Base-by-base conservation (phyloP, 2,329 filamentous ascomycete species). In the Aspergillus chevalieri region DNA sequence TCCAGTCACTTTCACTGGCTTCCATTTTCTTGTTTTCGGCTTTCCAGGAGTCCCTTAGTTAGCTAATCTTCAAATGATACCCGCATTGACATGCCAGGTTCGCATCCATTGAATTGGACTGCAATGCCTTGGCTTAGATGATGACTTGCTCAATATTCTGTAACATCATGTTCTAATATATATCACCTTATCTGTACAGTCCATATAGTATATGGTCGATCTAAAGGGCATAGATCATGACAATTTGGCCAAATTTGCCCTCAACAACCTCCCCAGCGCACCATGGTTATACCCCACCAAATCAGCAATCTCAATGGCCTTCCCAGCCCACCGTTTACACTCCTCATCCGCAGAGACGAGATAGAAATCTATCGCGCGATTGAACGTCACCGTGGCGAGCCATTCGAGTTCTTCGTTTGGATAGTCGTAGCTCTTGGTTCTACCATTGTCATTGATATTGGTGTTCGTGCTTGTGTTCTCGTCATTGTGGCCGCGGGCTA, bases 391-490 rank as follows among this genome's bases (percentile, higher is more conserved):
- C 0, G 74, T 75, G 5, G 79, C 77, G 5, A 85, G 67, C 76
- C 79, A 83, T 49, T 78, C 74, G 19, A 84, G 67, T 61, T 84
- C 82, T 3, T 74, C 73, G 6, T 65, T 51, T 2, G 79, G 80
- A 53, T 81, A 83, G 1, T 48, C 34, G 10, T 30, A 30, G 7
- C 7, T 30, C 7, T 30, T 30, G 4, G 8, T 30, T 7, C 10
- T 30, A 8, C 14, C 34, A 14, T 36, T 17, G 1, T 8, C 34
- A 17, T 38, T 38, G 5, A 8, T 15, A 17, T 8, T n/a, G 4
- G 3, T 19, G 34, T 5, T 8, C 9, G 44, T 42, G 34, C 9
- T 39, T 30, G 7, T 10, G 21, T 8, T 24, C n/a, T 19, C 10
- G 1, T 22, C 15, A 3, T 44, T 19, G 3, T 14, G 4, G 8